phyloP scores from a whole-genome alignment of 1,284 basidiomycete genomes.

The Pyrrhoderma noxium region DNA sequence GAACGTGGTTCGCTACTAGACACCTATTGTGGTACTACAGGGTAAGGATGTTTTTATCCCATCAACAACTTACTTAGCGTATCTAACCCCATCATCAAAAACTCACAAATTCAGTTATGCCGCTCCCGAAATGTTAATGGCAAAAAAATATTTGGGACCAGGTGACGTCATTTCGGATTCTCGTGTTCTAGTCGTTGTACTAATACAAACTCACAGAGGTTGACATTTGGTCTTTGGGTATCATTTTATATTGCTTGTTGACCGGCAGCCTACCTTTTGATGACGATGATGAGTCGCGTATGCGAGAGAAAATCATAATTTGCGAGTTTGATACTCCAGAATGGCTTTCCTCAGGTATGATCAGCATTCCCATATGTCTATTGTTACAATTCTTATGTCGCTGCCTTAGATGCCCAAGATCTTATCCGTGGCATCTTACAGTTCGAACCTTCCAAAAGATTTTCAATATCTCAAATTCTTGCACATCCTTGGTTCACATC shows the following conservation, averaged over 20 bases:
- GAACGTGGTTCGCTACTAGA: slow-evolving; percentile 81
- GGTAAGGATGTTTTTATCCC: slow-evolving; percentile 31
- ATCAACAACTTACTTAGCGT: slow-evolving; percentile 1
- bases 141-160: slow-evolving; percentile 84
- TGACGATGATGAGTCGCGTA: slow-evolving; percentile 87
- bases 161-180: slow-evolving; percentile 39
- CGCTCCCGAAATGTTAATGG: slow-evolving; percentile 90
- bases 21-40: slow-evolving; percentile 96
- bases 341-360: slow-evolving; percentile 78
- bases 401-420: slow-evolving; percentile 65
- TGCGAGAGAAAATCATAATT: slow-evolving; percentile 82
- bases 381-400: background rate
- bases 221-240: slow-evolving; percentile 94
- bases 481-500: slow-evolving; percentile 80
- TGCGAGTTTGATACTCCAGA: slow-evolving; percentile 90
- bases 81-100: too few species aligned
- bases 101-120: slow-evolving; percentile 50
- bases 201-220: slow-evolving; percentile 56
- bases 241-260: slow-evolving; percentile 91
- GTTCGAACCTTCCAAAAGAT: slow-evolving; percentile 69
- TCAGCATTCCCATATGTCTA: background rate
- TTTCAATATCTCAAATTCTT: slow-evolving; percentile 81
- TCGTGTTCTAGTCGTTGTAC: background rate
- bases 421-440: slow-evolving; percentile 77
- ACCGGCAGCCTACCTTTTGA: slow-evolving; percentile 96